Evolutionary conservation across 2,329 filamentous ascomycete species (phyloP).

Genomic region (Fusarium sp.): DNA sequence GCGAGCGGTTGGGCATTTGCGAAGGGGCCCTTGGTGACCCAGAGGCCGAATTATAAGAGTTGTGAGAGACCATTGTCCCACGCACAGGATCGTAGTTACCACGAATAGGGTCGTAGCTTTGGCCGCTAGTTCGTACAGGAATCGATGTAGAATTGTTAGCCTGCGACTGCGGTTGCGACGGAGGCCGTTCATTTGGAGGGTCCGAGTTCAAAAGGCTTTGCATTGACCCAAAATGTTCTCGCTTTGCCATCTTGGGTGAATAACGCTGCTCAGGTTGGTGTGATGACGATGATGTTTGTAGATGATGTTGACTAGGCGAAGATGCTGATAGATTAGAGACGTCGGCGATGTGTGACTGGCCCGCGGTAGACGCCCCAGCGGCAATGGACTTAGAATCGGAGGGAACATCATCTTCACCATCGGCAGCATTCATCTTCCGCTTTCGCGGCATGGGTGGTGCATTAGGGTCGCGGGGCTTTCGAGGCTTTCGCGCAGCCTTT

Average conservation of each 20-base stretch:
- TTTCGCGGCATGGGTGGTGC: conserved; percentile 66
- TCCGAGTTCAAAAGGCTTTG: conserved; percentile 68
- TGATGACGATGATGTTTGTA: conserved; percentile 42
- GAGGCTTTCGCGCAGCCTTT: conserved; percentile 61
- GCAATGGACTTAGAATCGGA: conserved; percentile 52
- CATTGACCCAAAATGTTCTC: conserved; percentile 65
- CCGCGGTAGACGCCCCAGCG: conserved; percentile 41
- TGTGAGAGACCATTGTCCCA: conserved; percentile 68
- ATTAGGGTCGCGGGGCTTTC: conserved; percentile 71
- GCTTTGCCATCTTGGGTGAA: conserved; percentile 62
- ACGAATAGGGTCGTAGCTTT: conserved; percentile 90
- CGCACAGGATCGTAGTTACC: conserved; percentile 76
- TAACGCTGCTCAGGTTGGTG: conserved; percentile 49
- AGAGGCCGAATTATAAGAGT: conserved; percentile 59
- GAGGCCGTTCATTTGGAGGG: conserved; percentile 41
- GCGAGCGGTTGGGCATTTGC: conserved; percentile 66
- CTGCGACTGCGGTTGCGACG: conserved; percentile 38
- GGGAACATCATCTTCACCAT: conserved; percentile 53
- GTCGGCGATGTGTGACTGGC: conserved; percentile 42
- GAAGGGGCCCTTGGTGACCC: conserved; percentile 62
- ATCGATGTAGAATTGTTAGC: conserved; percentile 57
- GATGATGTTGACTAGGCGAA: conserved; percentile 48
- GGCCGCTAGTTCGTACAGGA: conserved; percentile 74
- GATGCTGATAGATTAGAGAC: conserved; percentile 42
- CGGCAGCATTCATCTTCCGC: conserved; percentile 61